Evolutionary conservation across 345 rosid genomes (phyloP), one percentile per base, ranked within the genome.

Genomic region (Aurinia saxatilis): DNA sequence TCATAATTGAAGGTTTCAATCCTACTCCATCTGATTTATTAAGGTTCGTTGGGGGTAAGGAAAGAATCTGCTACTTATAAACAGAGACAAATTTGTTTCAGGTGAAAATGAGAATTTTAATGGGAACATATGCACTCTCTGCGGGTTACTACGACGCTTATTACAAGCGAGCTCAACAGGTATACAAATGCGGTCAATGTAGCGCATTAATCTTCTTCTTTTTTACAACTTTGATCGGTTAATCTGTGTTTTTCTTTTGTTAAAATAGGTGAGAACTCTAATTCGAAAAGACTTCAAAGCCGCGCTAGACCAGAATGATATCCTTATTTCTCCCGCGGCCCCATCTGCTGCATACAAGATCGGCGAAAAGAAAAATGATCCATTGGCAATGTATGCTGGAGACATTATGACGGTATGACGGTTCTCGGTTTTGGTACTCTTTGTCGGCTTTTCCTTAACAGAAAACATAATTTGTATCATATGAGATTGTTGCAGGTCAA

Each of bases 71-170:
- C n/a, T n/a, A 27, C 31, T 23, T 16, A n/a, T 50, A 49, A 63
- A 33, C n/a, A n/a, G n/a, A n/a, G 6, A 25, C 7, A 3, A 0
- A 18, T 46, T 38, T 5, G 8, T 3, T 30, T 71, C 58, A 91
- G 96, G 96, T 91, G 44, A 88, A 91, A 78, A 91, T 80, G 96
- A 83, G 98, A 76, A 88, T 91, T 59, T 68, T 91, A 76, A 91
- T 88, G 96, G 98, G 98, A 76, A 86, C 96, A 18, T 91, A 88
- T 73, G 98, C 89, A 51, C 88, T 91, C 48, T 91, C 96, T 49
- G 87, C 95, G 15, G 98, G 96, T 57, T 91, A 88, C 74, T 91
- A 91, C 67, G 93, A 91, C 77, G 95, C 96, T 38, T 88, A 88
- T 67, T 88, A 91, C 78, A 91, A 84, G 75, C 92, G 96, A 42